A percentile compares a stretch with the other conserved stretches of the same genome.
These are phyloP conservation scores for Xerocomus brunneocitrinus DNA, from an alignment of 768 basidiomycete genomes.

Conservation along the genomic window DNA sequence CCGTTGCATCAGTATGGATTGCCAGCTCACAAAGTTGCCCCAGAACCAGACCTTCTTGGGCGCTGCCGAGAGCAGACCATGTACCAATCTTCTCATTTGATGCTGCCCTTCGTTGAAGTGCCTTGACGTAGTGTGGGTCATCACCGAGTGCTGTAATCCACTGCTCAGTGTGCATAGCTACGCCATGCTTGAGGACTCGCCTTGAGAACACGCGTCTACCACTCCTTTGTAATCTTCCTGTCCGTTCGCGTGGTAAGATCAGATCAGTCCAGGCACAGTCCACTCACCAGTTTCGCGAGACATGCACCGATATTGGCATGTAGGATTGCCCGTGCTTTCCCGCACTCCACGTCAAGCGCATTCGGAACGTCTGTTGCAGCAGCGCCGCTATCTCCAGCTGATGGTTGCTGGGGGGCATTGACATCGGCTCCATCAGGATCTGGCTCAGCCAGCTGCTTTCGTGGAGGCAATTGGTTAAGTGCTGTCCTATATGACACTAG, in stretches of 20 bases:
- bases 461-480: slow-evolving; percentile 60
- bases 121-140: slow-evolving; percentile 83
- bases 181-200: slow-evolving; percentile 29
- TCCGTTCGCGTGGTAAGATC: slow-evolving; percentile 1
- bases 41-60: slow-evolving; percentile 67
- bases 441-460: slow-evolving; percentile 22
- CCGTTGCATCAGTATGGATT: background rate
- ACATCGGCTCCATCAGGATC: slow-evolving; percentile 17
- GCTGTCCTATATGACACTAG: slow-evolving; percentile 65
- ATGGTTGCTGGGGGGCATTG: slow-evolving; percentile 14
- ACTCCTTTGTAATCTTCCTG: slow-evolving; percentile 78
- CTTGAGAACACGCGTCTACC: slow-evolving; percentile 76
- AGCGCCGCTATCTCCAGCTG: slow-evolving; percentile 4
- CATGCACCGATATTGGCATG: slow-evolving; percentile 91
- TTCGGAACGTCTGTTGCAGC: slow-evolving; percentile 19
- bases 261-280: background rate
- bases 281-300: slow-evolving; percentile 67
- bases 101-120: slow-evolving; percentile 79
- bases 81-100: slow-evolving; percentile 77
- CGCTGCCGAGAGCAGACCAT: slow-evolving; percentile 79
- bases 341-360: slow-evolving; percentile 42
- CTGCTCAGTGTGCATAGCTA: slow-evolving; percentile 1
- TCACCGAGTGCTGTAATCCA: slow-evolving; percentile 68
- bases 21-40: background rate
- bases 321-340: slow-evolving; percentile 63